phyloP scores from a whole-genome alignment of 805 yeast genomes.

The Priceomyces melissophilus region DNA sequence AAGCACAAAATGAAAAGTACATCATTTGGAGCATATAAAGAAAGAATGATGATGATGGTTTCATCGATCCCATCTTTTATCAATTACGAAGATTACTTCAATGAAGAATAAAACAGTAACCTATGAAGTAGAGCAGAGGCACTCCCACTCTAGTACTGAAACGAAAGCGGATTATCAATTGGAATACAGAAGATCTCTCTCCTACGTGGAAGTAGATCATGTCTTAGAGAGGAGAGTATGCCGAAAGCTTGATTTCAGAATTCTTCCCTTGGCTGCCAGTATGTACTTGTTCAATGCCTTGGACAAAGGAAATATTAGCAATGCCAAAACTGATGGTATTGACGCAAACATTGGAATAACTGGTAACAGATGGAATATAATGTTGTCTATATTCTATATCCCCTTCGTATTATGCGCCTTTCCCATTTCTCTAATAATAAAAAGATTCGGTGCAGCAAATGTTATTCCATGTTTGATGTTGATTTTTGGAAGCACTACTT shows the following conservation, averaged over 20 bases:
- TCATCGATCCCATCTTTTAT: too few relatives aligned
- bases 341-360: constrained; percentile 38
- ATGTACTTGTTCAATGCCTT: constrained; percentile 48
- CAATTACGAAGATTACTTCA: too few relatives aligned
- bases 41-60: too few relatives aligned
- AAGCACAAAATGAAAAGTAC: too few relatives aligned
- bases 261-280: constrained; percentile 43
- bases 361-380: constrained; percentile 43
- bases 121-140: constrained; percentile 6
- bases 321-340: constrained; percentile 48
- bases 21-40: too few relatives aligned
- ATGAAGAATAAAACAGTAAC: too few relatives aligned
- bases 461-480: constrained; percentile 44
- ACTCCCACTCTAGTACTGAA: constrained; percentile 3
- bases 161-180: constrained; percentile 10
- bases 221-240: constrained; percentile 27
- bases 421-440: constrained; percentile 41
- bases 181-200: constrained; percentile 10
- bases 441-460: constrained; percentile 40
- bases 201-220: constrained; percentile 12
- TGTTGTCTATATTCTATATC: constrained; percentile 43
- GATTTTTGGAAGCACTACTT: constrained; percentile 41
- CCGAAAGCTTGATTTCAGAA: constrained; percentile 41
- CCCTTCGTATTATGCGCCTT: constrained; percentile 46
- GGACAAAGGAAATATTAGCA: constrained; percentile 48